Percentiles rank a stretch among this genome's conserved stretches.
phyloP scores from a whole-genome alignment of 768 basidiomycete species.

The Mycena galopus region DNA sequence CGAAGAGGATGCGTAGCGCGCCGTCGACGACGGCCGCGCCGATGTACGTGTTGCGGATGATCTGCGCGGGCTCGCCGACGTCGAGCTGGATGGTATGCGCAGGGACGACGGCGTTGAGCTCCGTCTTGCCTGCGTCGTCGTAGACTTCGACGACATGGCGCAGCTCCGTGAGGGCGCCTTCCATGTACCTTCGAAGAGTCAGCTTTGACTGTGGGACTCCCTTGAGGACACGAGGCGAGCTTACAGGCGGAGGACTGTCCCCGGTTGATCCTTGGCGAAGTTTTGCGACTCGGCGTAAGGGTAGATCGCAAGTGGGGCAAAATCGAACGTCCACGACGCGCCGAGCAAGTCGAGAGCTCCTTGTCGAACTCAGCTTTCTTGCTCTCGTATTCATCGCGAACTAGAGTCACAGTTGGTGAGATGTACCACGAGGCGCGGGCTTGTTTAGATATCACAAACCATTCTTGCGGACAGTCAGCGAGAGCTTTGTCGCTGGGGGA shows the following conservation, averaged over 20 bases:
- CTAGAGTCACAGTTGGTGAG: no score
- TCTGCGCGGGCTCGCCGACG: not conserved
- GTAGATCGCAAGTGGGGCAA: constrained; percentile 1
- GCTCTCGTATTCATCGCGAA: not conserved
- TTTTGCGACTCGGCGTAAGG: constrained; percentile 8
- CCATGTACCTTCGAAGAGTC: not conserved
- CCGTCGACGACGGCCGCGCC: constrained; percentile 2
- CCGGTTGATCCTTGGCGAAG: constrained; percentile 1
- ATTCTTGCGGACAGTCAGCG: not conserved
- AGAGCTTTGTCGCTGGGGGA: not conserved
- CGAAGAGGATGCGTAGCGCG: not conserved
- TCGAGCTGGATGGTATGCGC: constrained; percentile 3
- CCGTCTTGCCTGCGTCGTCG: not conserved
- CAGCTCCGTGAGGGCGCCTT: not conserved
- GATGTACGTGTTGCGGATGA: not conserved
- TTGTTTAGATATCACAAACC: not conserved
- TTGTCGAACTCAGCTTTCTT: not conserved
- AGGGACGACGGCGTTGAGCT: not conserved
- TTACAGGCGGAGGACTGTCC: not conserved
- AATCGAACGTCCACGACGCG: constrained; percentile 5
- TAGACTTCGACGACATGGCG: not conserved
- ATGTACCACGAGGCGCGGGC: no score
- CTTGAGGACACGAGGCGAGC: not conserved
- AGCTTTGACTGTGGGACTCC: not conserved
- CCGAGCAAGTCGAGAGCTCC: constrained; percentile 1